Base-by-base conservation (phyloP, 2,329 filamentous ascomycete genomes). In the Phyllachora maydis region DNA sequence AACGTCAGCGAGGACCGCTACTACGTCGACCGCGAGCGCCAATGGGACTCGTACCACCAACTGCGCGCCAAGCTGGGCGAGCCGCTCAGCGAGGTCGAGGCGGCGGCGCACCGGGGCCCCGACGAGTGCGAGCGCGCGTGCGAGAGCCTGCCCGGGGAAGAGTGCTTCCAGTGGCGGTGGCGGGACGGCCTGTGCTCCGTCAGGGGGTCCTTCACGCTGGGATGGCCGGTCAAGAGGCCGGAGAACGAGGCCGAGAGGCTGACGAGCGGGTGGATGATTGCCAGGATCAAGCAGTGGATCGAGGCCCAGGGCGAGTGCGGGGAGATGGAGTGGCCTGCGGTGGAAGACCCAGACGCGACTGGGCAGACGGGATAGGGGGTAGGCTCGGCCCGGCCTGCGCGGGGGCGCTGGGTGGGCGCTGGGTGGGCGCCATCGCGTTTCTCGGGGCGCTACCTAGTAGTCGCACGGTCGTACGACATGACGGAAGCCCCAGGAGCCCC, bases 1-100 rank as follows among this genome's bases (percentile, higher is more conserved):
- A 65, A 65, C 31, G 32, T 51, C 6, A 50, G 52, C 21, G 47
- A 59, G n/a, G 50, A 56, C 17, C 39, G 41, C 9, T 39, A 41
- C 23, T 59, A 58, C 34, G 34, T 52, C 25, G 44, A 54, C 30
- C 27, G 35, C 1, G 34, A 25, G 7, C 26, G 26, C 9, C 12
- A 42, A 8, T 44, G 46, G 35, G 41, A 39, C 4, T 36, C 46
- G 4, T 38, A 37, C 35, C 34, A 47, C 28, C 22, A 17, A 6
- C 6, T 6, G 6, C 16, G 16, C 16, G 16, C 6, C 6, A 6
- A 6, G 6, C 6, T 6, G 6, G 6, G 16, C 16, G 16, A 6
- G 16, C 16, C 6, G 16, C 16, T 17, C 6, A 17, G 16, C 16
- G 16, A 17, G 16, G 16, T 9, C 16, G 16, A 17, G 16, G 6